Evolutionary conservation across 495 filamentous ascomycete genomes (phyloP), one percentile per base, ranked within the genome.

Genomic region (Hypomontagnella monticulosa): DNA sequence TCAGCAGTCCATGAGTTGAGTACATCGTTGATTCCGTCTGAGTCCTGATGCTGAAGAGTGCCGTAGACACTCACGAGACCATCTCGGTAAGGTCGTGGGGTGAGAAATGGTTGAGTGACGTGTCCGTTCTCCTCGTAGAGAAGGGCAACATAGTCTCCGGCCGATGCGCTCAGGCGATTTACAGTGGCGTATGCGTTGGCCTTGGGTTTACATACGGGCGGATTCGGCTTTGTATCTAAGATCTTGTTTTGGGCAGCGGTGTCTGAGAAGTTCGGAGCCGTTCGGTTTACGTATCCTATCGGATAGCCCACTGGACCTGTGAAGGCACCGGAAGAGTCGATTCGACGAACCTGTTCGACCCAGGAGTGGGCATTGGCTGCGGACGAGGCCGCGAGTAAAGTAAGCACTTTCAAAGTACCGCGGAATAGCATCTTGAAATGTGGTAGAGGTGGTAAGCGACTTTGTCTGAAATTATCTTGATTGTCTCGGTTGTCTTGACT

Each of bases 111-210:
- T 0, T 87, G 78, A 1, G 88, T 91, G 56, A 95, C 90, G 75
- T 97, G 93, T 12, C 93, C 93, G 70, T 97, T 97, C 66, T 97
- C 93, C 48, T 85, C 81, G 75, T 92, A 95, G 15, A 84, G 80
- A 52, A 97, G 75, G 16, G 93, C 90, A 50, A 96, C 81, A 38
- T 83, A 83, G 57, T 85, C 84, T 32, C 92, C 90, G 6, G 90
- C 80, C 16, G 82, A 78, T 18, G 89, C 91, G 57, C 86, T 73
- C 10, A 96, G 83, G 63, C 85, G 84, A 2, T 87, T 87, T 58
- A 81, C 88, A 8, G 81, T 79, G 3, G 75, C 66, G 14, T 81
- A 81, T 66, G 91, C 84, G 15, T 73, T 79, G 18, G 84, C 81
- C 34, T 77, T 82, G 36, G 78, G 72, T 61, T 88, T 86, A 4